Conservation (phyloP, 116 monocot genomes). For the Papilionanthe hybrid region DNA sequence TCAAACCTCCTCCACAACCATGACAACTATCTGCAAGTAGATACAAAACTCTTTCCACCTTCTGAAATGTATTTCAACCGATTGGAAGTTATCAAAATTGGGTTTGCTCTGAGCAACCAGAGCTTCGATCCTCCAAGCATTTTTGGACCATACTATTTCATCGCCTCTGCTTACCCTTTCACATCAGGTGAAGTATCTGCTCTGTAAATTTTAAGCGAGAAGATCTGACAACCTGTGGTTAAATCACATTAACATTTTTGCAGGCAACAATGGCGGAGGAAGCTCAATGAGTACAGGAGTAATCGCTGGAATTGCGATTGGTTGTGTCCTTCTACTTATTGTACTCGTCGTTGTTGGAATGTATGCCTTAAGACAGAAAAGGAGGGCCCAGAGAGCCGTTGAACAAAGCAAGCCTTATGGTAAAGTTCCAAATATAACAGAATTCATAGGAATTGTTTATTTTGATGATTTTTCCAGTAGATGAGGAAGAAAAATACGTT, state of each 20-base stretch:
- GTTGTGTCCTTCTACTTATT: conserved; percentile 20
- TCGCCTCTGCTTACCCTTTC: conserved; percentile 27
- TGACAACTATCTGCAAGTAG: conserved; percentile 20
- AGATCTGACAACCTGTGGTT: no score
- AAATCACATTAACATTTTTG: neutral
- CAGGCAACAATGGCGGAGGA: conserved; percentile 9
- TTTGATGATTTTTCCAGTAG: no score
- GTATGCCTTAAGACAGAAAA: conserved; percentile 35
- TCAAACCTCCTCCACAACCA: conserved; percentile 15
- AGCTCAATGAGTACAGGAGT: conserved; percentile 18
- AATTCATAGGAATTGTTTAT: neutral
- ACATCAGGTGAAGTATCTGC: conserved; percentile 3
- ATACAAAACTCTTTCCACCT: conserved; percentile 24
- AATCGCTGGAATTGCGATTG: conserved; percentile 29
- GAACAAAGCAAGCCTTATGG: conserved; percentile 29
- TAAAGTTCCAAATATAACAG: conserved; percentile 7
- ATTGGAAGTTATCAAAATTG: conserved; percentile 26
- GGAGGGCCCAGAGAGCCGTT: conserved; percentile 16
- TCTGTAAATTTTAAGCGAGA: neutral
- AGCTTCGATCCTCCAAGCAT: conserved; percentile 22
- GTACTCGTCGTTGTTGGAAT: conserved; percentile 22
- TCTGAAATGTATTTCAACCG: conserved; percentile 26
- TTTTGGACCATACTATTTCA: conserved; percentile 55
- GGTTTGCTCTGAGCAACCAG: conserved; percentile 34
- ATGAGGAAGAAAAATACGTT: neutral